A percentile compares a stretch with the other conserved stretches of the same genome.
These are phyloP conservation scores for Trypanosoma grayi DNA, from an alignment of 208 protist species.

Conservation along the genomic window DNA sequence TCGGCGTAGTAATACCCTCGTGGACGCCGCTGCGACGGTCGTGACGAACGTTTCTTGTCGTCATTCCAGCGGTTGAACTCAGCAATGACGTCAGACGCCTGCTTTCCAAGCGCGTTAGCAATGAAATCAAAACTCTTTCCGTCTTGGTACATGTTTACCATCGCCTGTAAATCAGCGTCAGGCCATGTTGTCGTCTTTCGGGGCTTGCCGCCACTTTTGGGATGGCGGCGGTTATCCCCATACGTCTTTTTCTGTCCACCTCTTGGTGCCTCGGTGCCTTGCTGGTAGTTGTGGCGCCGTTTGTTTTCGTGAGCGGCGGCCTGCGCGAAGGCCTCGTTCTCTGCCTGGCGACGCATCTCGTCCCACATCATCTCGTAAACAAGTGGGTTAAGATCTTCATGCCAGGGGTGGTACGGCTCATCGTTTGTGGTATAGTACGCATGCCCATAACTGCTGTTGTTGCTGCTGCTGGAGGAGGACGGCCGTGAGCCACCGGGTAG, in stretches of 20 bases:
- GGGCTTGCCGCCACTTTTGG: constrained; percentile 14
- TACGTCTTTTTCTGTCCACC: constrained; percentile 14
- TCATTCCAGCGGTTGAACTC: constrained; percentile 87
- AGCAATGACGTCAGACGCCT: constrained; percentile 48
- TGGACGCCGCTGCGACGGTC: constrained; percentile 8
- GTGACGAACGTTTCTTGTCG: constrained; percentile 40
- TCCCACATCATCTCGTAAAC: constrained; percentile 92
- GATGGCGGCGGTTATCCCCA: constrained; percentile 7
- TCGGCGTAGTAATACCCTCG: constrained; percentile 63
- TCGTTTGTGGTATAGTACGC: constrained; percentile 52
- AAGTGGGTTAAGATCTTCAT: constrained; percentile 82
- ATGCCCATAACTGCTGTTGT: constrained; percentile 7
- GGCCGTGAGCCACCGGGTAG: constrained; percentile 11
- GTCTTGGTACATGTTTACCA: constrained; percentile 91
- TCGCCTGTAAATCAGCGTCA: constrained; percentile 65
- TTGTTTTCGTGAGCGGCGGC: constrained; percentile 23
- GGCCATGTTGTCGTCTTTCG: constrained; percentile 64
- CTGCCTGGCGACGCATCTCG: constrained; percentile 80
- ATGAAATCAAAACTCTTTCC: constrained; percentile 92
- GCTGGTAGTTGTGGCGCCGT: constrained; percentile 15
- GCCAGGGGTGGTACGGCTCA: constrained; percentile 65
- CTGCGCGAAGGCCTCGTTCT: constrained; percentile 34
- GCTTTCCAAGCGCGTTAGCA: constrained; percentile 80
- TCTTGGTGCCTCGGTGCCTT: constrained; percentile 4
- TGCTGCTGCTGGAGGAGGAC: neutral